Evolutionary conservation across 768 basidiomycete genomes (phyloP).

Genomic region (Lentinula edodes): DNA sequence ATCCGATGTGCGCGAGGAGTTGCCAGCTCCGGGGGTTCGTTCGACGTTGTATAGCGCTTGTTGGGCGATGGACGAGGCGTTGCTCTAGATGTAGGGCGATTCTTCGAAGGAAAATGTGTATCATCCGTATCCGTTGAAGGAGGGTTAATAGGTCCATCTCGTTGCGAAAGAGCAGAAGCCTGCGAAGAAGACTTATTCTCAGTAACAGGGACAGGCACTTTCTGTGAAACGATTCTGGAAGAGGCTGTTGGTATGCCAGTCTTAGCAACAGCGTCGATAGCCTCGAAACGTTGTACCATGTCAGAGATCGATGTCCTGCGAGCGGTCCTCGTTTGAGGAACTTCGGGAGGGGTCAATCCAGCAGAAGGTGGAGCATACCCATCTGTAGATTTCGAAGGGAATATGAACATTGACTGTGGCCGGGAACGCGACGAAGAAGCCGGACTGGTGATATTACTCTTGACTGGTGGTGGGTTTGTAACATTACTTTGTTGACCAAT

Average conservation of each 20-base stretch:
- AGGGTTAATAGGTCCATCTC: not conserved
- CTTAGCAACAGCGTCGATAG: constrained; percentile 39
- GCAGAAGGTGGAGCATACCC: constrained; percentile 27
- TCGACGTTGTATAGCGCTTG: not conserved
- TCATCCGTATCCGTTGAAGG: not conserved
- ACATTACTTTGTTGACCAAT: not conserved
- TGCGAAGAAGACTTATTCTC: not conserved
- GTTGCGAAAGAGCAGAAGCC: not conserved
- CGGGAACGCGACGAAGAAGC: constrained; percentile 43
- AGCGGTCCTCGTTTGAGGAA: constrained; percentile 32
- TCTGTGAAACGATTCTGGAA: constrained; percentile 25
- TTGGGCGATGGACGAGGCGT: not conserved
- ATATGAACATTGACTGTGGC: constrained; percentile 79
- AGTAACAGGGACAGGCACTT: not conserved
- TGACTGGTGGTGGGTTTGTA: constrained; percentile 7
- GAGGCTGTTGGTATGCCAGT: constrained; percentile 17
- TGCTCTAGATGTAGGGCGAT: not conserved
- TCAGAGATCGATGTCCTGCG: constrained; percentile 80
- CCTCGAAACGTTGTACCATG: constrained; percentile 81
- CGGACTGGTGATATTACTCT: constrained; percentile 9
- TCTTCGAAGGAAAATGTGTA: not conserved
- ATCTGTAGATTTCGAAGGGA: constrained; percentile 50
- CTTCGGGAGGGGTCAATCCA: constrained; percentile 42
- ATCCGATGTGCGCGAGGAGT: constrained; percentile 20
- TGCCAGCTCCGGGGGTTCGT: constrained; percentile 14